Conservation (phyloP, 495 filamentous ascomycete species). For the Bacidia gigantensis region DNA sequence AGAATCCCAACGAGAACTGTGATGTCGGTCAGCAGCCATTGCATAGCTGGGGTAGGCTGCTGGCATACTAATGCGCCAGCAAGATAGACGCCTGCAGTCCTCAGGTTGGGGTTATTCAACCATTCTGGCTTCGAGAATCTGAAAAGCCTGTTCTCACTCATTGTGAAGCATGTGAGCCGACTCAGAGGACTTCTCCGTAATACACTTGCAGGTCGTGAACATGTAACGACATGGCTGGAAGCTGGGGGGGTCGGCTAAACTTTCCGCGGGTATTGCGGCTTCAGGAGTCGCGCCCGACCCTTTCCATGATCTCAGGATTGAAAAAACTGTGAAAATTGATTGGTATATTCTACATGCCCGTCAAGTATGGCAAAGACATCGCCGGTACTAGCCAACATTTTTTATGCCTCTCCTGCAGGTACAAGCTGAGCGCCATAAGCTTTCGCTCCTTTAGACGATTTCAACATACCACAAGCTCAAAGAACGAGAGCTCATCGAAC, state of each 20-base stretch:
- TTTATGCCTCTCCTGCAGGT: constrained; percentile 2
- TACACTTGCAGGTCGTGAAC: neutral
- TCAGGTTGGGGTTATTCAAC: constrained; percentile 73
- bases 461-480: neutral
- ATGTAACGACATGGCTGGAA: neutral
- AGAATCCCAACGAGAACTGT: constrained; percentile 97
- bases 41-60: too few relatives aligned
- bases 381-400: neutral
- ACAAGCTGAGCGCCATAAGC: neutral
- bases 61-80: constrained; percentile 66
- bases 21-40: neutral
- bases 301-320: too few relatives aligned
- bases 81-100: constrained; percentile 71
- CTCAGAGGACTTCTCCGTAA: too few relatives aligned
- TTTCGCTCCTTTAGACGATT: neutral
- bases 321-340: neutral
- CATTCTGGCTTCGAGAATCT: constrained; percentile 73
- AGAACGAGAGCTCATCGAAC: neutral
- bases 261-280: too few relatives aligned
- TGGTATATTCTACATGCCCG: neutral
- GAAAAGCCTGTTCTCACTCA: constrained; percentile 57
- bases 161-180: constrained; percentile 8
- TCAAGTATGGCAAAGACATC: neutral
- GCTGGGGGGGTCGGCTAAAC: too few relatives aligned
- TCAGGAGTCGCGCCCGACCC: too few relatives aligned